These are phyloP conservation scores for Camellia oleifera DNA, from an alignment of 179 eudicot species.

Conservation along the genomic window DNA sequence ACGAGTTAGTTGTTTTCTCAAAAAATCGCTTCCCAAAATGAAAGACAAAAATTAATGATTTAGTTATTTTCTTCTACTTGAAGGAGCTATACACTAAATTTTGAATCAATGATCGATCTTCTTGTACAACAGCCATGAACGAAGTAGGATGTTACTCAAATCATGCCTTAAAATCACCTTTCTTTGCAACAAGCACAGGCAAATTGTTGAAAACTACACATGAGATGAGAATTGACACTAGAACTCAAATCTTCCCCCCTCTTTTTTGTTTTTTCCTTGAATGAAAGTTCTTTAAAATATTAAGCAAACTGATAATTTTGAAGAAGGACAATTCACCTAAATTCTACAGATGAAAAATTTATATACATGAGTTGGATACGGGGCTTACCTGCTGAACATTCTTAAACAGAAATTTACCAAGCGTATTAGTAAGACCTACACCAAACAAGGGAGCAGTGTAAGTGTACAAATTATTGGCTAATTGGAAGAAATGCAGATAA, in stretches of 20 bases:
- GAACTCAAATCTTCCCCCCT: no score
- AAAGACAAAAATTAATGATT: no score
- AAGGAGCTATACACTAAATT: no score
- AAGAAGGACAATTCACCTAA: background rate
- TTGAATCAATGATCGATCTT: no score
- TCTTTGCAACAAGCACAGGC: background rate
- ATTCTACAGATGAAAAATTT: background rate
- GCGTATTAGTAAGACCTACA: slow-evolving; percentile 45
- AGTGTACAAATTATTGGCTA: background rate
- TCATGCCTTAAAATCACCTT: no score
- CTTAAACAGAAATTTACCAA: slow-evolving; percentile 43
- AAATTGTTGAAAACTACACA: background rate
- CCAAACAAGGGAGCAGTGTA: slow-evolving; percentile 3
- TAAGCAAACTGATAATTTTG: background rate
- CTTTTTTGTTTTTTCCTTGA: background rate
- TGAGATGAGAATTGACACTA: background rate
- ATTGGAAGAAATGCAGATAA: background rate
- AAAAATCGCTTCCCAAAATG: no score
- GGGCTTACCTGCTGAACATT: slow-evolving; percentile 51
- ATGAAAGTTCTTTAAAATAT: background rate
- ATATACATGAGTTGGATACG: background rate
- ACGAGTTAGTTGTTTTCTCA: no score
- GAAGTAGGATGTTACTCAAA: background rate
- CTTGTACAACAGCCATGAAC: background rate
- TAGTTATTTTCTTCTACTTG: no score